Conservation (phyloP, 1,139 yeast species). For the Yamadazyma oceani region DNA sequence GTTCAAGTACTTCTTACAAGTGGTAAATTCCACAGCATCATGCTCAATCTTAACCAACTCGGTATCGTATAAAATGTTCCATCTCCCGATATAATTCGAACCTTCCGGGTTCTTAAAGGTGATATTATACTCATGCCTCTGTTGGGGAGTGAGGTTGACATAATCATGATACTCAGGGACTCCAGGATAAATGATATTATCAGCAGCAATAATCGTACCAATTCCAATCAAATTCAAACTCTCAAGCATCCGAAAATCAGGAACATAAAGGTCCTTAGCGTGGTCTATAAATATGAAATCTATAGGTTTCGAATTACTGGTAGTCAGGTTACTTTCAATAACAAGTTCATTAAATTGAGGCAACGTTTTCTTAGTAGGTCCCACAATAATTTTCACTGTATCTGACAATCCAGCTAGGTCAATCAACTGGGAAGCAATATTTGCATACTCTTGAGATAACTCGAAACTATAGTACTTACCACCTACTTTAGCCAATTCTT, state of each 20-base stretch:
- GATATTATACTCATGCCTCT: slow-evolving; percentile 29
- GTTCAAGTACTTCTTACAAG: slow-evolving; percentile 15
- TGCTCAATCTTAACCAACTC: slow-evolving; percentile 18
- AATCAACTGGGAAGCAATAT: slow-evolving; percentile 30
- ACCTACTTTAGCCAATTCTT: slow-evolving; percentile 21
- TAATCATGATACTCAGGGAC: slow-evolving; percentile 43
- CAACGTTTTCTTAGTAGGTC: slow-evolving; percentile 33
- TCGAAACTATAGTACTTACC: slow-evolving; percentile 43
- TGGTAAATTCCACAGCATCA: slow-evolving; percentile 37
- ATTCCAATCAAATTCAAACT: slow-evolving; percentile 38
- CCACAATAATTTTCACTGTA: slow-evolving; percentile 35
- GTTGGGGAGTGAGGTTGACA: slow-evolving; percentile 38
- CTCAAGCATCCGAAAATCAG: slow-evolving; percentile 46
- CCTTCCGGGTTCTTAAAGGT: slow-evolving; percentile 29
- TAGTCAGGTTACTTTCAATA: background rate
- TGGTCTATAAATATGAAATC: slow-evolving; percentile 48
- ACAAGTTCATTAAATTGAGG: slow-evolving; percentile 20
- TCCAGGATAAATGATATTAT: slow-evolving; percentile 37
- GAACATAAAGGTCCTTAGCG: slow-evolving; percentile 36
- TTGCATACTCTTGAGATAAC: slow-evolving; percentile 30
- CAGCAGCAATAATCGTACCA: slow-evolving; percentile 43
- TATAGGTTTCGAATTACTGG: slow-evolving; percentile 13
- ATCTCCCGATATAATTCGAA: slow-evolving; percentile 33
- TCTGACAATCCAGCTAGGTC: slow-evolving; percentile 37
- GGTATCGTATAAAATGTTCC: slow-evolving; percentile 46